A percentile compares a stretch with the other conserved stretches of the same genome.
These are phyloP conservation scores for Casaregolazyma suthepensis DNA, from an alignment of 1,139 yeast species.

Conservation along the genomic window DNA sequence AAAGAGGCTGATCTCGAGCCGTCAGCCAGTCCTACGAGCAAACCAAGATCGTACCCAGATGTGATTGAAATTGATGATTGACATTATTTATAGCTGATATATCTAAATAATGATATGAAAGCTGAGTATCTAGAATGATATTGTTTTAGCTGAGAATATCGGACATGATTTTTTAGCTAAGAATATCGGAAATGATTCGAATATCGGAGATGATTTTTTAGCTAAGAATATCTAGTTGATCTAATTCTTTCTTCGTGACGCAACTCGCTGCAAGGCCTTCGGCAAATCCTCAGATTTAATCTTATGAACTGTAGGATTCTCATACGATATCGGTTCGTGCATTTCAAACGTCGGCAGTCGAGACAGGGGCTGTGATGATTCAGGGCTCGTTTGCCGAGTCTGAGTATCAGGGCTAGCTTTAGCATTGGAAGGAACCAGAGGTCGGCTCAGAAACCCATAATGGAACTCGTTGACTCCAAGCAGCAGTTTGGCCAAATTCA, in stretches of 20 bases:
- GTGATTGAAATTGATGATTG: constrained; percentile 66
- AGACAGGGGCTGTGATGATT: not conserved
- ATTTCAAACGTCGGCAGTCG: not conserved
- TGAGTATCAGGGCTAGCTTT: not conserved
- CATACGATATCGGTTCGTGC: not conserved
- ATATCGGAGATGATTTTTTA: no score
- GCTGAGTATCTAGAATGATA: no score
- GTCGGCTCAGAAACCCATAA: constrained; percentile 45
- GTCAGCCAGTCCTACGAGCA: constrained; percentile 25
- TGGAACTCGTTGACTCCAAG: constrained; percentile 45
- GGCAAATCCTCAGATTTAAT: constrained; percentile 11
- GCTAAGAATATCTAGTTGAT: no score
- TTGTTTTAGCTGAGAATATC: not conserved
- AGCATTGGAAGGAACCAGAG: constrained; percentile 27
- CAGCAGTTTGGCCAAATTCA: constrained; percentile 37
- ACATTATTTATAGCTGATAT: constrained; percentile 5
- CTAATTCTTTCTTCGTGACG: constrained; percentile 8
- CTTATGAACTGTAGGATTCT: not conserved
- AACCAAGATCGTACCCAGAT: constrained; percentile 44
- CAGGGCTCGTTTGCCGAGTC: not conserved
- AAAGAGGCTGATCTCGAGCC: constrained; percentile 36
- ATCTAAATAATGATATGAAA: not conserved
- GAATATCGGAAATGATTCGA: no score
- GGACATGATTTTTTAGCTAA: not conserved
- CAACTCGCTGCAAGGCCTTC: constrained; percentile 16